Evolutionary conservation across 179 eudicot genomes (phyloP).

Genomic region (Vitellaria paradoxa): DNA sequence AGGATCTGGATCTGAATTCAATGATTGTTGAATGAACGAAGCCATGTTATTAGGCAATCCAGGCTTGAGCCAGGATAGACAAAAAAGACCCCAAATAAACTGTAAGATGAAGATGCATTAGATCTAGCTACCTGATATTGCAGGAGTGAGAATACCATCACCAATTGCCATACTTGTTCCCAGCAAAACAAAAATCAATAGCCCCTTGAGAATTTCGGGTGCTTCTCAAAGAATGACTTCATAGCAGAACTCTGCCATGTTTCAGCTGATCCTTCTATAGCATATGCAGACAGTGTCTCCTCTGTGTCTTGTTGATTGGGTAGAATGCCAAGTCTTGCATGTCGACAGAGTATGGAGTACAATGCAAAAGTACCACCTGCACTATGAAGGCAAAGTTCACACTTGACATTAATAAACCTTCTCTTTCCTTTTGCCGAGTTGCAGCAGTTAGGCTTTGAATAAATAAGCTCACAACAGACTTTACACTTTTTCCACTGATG

Average conservation of each 20-base stretch:
- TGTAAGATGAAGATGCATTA: background rate
- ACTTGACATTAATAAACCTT: conserved; percentile 15
- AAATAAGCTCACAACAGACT: background rate
- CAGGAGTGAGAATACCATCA: conserved; percentile 72
- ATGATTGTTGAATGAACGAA: too few relatives aligned
- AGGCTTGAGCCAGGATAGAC: background rate
- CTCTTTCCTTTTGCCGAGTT: background rate
- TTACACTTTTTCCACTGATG: background rate
- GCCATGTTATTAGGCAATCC: too few relatives aligned
- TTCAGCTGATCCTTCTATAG: conserved; percentile 33
- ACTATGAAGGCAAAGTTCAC: conserved; percentile 25
- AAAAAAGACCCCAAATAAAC: background rate
- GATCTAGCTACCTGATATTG: conserved; percentile 54
- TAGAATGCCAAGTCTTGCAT: conserved; percentile 52
- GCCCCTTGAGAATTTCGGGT: conserved; percentile 40
- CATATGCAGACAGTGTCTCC: conserved; percentile 48
- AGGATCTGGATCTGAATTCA: background rate
- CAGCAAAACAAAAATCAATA: conserved; percentile 55
- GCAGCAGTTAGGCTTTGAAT: conserved; percentile 3
- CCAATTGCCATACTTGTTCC: conserved; percentile 74
- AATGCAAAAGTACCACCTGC: conserved; percentile 77
- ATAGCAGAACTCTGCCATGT: conserved; percentile 40
- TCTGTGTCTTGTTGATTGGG: conserved; percentile 51
- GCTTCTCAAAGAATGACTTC: conserved; percentile 45
- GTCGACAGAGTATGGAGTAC: conserved; percentile 62